These are phyloP conservation scores for Apiospora kogelbergensis DNA, from an alignment of 2,329 filamentous ascomycete genomes.

Conservation along the genomic window DNA sequence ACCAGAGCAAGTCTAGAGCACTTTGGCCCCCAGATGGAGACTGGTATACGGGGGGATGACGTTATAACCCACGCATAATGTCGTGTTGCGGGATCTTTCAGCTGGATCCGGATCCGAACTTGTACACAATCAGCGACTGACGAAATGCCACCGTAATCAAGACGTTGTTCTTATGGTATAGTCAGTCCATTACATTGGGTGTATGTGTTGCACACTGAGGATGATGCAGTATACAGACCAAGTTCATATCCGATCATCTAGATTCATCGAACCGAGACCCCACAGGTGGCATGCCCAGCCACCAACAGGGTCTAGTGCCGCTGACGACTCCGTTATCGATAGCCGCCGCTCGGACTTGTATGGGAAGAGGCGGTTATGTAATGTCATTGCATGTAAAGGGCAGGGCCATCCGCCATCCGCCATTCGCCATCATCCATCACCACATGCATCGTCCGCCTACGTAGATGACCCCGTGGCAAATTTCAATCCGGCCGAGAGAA, in stretches of 20 bases:
- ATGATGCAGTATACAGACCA: not conserved
- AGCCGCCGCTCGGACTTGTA: not conserved
- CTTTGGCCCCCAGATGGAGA: not conserved
- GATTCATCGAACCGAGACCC: not conserved
- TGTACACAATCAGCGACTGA: not conserved
- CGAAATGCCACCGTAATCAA: not conserved
- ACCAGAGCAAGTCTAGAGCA: not conserved
- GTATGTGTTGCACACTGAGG: no score
- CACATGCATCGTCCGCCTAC: not conserved
- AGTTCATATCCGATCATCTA: not conserved
- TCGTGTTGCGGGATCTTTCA: not conserved
- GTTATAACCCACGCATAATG: not conserved
- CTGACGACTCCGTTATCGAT: not conserved
- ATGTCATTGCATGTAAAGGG: not conserved
- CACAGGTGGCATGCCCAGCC: not conserved
- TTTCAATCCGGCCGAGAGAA: not conserved
- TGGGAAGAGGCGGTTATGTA: not conserved
- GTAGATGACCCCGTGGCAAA: not conserved
- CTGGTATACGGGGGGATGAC: not conserved
- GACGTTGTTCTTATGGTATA: not conserved
- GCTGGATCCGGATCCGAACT: not conserved
- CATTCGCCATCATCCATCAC: constrained; percentile 3
- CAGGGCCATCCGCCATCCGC: no score
- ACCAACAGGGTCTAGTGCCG: not conserved
- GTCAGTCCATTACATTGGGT: not conserved